Evolutionary conservation across 1,139 yeast genomes (phyloP), one percentile per base, ranked within the genome.

Genomic region (Hansenula anomala): DNA sequence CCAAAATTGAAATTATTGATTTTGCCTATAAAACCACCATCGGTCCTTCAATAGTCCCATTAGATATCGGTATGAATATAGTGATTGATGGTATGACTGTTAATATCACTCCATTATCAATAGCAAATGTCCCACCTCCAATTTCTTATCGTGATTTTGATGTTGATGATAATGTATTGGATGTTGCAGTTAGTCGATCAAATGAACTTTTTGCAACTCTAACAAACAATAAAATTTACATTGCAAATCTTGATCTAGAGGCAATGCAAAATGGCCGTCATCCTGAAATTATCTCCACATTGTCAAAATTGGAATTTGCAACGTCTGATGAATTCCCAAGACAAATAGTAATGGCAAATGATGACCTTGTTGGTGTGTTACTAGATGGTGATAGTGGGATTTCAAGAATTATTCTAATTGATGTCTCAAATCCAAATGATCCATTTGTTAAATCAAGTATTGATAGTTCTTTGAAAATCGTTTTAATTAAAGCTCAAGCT

Each of bases 51-150:
- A 60, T 69, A 10, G 61, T 76, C 9, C 90, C 94, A 2, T 55
- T 69, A 44, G 97, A 89, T 59, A 55, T 74, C 19, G 98, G 98
- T 36, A 78, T 85, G 69, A 75, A 80, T 10, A 64, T 84, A 28
- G 96, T 92, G 1, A 69, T 84, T 28, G 98, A 94, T 64, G 97
- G 97, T 3, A 53, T 62, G 2, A 69, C 70, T n/a, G 72, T 83
- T 25, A 78, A 80, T 51, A 64, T 89, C 24, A 90, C 98, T 0
- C 97, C 98, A 0, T 67, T 94, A 30, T 71, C 84, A 1, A 60
- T 82, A 28, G 96, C 97, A 1, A 88, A 82, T 58, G 94, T 89
- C 6, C 99, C 99, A 4, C 99, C 99, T 2, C 99, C 99, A 30
- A 78, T 87, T 56, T 73, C 88, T 30, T 84, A 73, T 58, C 71